Base-by-base conservation (phyloP, 2,329 filamentous ascomycete species). In the Elsinoe necatrix region DNA sequence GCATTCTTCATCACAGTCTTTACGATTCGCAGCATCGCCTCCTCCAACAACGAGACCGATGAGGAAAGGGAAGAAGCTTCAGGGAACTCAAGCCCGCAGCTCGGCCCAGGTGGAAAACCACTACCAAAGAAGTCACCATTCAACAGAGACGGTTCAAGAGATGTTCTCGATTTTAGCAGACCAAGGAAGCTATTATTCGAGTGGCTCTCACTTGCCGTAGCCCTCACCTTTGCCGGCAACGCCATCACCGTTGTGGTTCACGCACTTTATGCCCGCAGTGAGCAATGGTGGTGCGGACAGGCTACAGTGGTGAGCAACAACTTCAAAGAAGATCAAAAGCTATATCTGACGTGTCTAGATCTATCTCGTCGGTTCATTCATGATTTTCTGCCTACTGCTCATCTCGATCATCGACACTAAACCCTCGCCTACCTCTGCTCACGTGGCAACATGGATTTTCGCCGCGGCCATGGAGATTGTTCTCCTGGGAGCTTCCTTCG, bases 61-160 rank as follows among this genome's bases (percentile, higher is more conserved):
- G 62, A 64, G 51, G 73, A 73, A 63, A 72, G 75, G 60, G 70
- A 71, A 60, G 69, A 73, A 45, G 69, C 75, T 64, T 6, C 58
- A 60, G 55, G 61, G 64, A 67, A 72, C 41, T 29, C 25, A 2
- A 52, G 48, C 48, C 69, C 72, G 59, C 79, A 80, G 62, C 83
- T 79, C 55, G 91, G 91, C n/a, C 90, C 91, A 1, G 91, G 89
- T 57, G 92, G 91, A 63, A 91, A 95, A 69, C 89, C 89, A 31
- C 76, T 96, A 55, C 90, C 89, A 59, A 86, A 83, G 67, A 82
- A 71, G 66, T 75, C 73, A 65, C 54, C 62, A n/a, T 66, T 76
- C 68, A 74, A 74, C 61, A 75, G 76, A 64, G 71, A 74, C 59
- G 68, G 68, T 54, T 37, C 39, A 16, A 69, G 72, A 61, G 63